Evolutionary conservation across 2,329 filamentous ascomycete species (phyloP).

Genomic region (Aspergillus cejpii): DNA sequence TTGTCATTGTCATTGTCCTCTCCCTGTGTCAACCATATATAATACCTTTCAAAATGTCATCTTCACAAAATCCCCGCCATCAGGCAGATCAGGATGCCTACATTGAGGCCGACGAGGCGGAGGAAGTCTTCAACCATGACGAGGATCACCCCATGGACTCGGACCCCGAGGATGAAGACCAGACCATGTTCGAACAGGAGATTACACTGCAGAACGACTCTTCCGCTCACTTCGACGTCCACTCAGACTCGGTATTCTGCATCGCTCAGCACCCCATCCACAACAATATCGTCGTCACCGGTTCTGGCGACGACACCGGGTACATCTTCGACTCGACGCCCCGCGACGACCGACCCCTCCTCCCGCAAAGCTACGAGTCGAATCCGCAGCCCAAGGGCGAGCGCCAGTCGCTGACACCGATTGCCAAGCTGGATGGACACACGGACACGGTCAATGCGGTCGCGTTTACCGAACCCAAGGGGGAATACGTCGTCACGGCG

Average conservation of each 20-base stretch:
- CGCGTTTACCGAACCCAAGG: conserved; percentile 72
- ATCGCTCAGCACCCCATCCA: conserved; percentile 85
- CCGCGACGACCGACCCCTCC: conserved; percentile 52
- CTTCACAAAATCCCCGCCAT: conserved; percentile 32
- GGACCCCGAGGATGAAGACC: conserved; percentile 54
- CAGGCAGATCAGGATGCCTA: conserved; percentile 63
- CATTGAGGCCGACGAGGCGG: conserved; percentile 69
- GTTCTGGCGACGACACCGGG: conserved; percentile 76
- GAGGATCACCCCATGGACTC: conserved; percentile 72
- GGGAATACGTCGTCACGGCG: conserved; percentile 77
- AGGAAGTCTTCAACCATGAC: conserved; percentile 66
- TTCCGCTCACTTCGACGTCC: conserved; percentile 80
- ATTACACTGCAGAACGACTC: conserved; percentile 86
- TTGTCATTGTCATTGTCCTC: too few relatives aligned
- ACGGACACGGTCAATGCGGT: conserved; percentile 84
- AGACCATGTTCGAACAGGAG: conserved; percentile 55
- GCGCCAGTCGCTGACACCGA: conserved; percentile 54
- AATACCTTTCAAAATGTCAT: conserved; percentile 25
- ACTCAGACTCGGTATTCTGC: conserved; percentile 88
- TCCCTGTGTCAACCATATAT: too few relatives aligned
- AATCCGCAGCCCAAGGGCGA: conserved; percentile 56
- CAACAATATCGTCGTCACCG: conserved; percentile 74
- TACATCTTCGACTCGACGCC: conserved; percentile 77
- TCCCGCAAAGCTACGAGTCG: conserved; percentile 69
- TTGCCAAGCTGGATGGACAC: conserved; percentile 81